These are phyloP conservation scores for Nitzschia palea DNA, from an alignment of 108 stramenopile genomes.

Conservation along the genomic window DNA sequence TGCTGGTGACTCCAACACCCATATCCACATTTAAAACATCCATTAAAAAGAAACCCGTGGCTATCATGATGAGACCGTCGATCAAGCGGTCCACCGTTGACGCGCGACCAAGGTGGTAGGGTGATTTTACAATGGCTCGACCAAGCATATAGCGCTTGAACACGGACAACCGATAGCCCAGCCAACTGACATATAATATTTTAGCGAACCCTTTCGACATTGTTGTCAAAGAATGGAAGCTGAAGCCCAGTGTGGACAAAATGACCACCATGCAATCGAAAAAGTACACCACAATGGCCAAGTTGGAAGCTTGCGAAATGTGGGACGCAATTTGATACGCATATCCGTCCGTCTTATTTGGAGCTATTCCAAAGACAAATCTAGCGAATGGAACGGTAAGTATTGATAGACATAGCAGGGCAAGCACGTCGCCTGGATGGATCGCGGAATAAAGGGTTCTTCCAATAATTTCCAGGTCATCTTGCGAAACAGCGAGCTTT, in stretches of 20 bases:
- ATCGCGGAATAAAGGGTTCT: neutral
- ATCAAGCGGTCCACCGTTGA: neutral
- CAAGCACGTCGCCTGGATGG: neutral
- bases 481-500: neutral
- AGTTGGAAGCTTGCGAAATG: neutral
- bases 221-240: neutral
- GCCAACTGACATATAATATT: neutral
- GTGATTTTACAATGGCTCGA: neutral
- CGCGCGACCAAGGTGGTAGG: neutral
- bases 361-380: neutral
- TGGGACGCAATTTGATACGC: neutral
- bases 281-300: neutral
- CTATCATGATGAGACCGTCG: neutral
- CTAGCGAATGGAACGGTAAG: neutral
- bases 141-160: neutral
- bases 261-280: neutral
- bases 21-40: constrained; percentile 35
- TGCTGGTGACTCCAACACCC: constrained; percentile 30
- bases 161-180: neutral
- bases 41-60: constrained; percentile 9
- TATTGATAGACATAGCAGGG: neutral
- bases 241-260: neutral
- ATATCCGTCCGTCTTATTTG: neutral
- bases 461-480: neutral
- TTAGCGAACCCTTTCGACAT: neutral